Base-by-base conservation (phyloP, 2,329 filamentous ascomycete genomes). In the Cryphonectria carpinicola region DNA sequence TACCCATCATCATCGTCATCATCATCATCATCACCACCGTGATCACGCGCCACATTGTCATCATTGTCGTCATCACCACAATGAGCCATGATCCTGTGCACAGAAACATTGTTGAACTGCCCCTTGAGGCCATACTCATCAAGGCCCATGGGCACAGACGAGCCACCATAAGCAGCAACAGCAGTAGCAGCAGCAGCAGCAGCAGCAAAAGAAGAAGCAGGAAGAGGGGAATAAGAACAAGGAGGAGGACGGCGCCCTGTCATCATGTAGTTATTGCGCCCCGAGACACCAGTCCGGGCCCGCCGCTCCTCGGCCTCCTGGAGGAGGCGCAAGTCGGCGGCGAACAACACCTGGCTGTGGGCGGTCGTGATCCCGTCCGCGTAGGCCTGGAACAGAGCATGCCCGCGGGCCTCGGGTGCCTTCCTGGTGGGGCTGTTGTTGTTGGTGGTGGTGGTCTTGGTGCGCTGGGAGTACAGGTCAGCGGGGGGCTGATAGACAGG, bases 301-400 rank as follows among this genome's bases (percentile, higher is more conserved):
- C 60, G 60, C 37, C 60, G 5, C 60, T 63, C 60, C 60, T 63
- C 60, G 10, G 35, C 39, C 22, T n/a, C 60, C 11, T 25, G n/a
- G 14, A 63, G 60, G 22, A 10, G 37, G n/a, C 35, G 35, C 3
- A 63, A 37, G 37, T n/a, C 14, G 13, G 60, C 35, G 19, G 22
- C 35, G 10, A 63, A 63, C 60, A 25, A 19, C 37, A n/a, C 60
- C 3, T 22, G 11, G 5, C 25, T 11, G 37, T 5, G n/a, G 22
- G 22, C 6, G 1, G 32, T 14, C 8, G 32, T 25, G 8, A n/a
- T 41, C 17, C 60, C 60, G 10, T 63, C 35, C 37, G 39, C 39
- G 11, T 43, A 63, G 60, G 35, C 60, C 39, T 41, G 60, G 60
- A 63, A 63, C 19, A 63, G n/a, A 10, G 19, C 35, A 22, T 25